These are phyloP conservation scores for Scedosporium boydii DNA, from an alignment of 2,329 filamentous ascomycete species.

Conservation along the genomic window DNA sequence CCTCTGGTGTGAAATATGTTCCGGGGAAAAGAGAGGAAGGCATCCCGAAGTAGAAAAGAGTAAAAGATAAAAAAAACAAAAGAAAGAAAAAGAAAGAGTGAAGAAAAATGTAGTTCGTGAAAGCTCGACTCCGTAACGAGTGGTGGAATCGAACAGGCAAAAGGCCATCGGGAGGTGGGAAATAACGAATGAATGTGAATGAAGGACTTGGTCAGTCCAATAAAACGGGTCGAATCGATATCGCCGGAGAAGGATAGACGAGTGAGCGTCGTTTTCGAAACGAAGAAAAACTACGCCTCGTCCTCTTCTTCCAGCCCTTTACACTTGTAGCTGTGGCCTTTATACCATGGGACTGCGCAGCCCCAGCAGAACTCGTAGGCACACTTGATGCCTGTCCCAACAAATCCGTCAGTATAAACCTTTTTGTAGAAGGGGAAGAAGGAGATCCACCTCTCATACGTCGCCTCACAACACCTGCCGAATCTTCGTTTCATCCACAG, in stretches of 20 bases:
- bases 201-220: background rate
- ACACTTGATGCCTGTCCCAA: conserved; percentile 23
- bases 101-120: too few relatives aligned
- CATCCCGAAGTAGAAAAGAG: background rate
- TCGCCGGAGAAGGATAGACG: background rate
- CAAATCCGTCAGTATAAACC: conserved; percentile 5
- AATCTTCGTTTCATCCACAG: too few relatives aligned
- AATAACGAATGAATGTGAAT: background rate
- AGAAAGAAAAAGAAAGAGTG: background rate
- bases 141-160: too few relatives aligned
- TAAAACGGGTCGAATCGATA: background rate
- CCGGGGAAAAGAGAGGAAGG: background rate
- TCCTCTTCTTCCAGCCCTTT: conserved; percentile 4
- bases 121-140: too few relatives aligned
- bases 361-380: conserved; percentile 25
- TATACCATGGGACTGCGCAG: conserved; percentile 16
- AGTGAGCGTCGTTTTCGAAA: background rate
- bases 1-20: background rate
- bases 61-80: too few relatives aligned
- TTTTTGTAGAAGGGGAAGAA: background rate
- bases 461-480: too few relatives aligned
- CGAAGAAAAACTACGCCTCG: background rate
- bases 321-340: conserved; percentile 15
- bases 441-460: background rate
- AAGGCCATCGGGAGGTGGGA: too few relatives aligned